Evolutionary conservation across 2,329 filamentous ascomycete species (phyloP).

Genomic region (Colletotrichum tropicicola): DNA sequence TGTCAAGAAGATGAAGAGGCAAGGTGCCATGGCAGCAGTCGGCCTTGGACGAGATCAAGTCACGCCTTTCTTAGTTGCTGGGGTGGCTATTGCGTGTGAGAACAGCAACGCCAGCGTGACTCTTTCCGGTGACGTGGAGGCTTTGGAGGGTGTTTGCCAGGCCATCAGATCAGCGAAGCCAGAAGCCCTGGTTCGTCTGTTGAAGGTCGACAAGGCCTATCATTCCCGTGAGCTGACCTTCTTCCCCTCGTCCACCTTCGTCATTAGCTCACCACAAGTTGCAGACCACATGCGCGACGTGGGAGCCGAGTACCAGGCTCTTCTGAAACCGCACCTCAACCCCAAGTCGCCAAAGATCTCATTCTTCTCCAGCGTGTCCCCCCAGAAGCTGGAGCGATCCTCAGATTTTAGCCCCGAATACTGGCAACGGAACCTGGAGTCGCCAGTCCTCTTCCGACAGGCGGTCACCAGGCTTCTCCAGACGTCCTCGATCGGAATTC

Average conservation of each 20-base stretch:
- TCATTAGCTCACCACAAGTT: neutral
- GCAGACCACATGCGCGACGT: conserved; percentile 26
- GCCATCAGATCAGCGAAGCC: conserved; percentile 34
- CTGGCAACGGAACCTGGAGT: conserved; percentile 31
- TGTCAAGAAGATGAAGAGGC: conserved; percentile 31
- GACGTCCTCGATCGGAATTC: conserved; percentile 32
- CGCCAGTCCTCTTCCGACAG: conserved; percentile 24
- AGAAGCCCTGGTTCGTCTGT: neutral
- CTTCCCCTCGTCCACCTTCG: too few species aligned
- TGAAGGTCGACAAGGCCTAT: conserved; percentile 15
- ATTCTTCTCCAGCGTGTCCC: conserved; percentile 22
- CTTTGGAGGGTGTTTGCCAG: conserved; percentile 35
- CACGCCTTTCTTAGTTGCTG: neutral
- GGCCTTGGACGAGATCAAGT: conserved; percentile 34
- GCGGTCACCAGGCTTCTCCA: conserved; percentile 24
- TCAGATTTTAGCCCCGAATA: conserved; percentile 15
- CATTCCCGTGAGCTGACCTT: neutral
- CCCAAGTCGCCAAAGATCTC: neutral
- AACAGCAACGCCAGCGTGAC: conserved; percentile 37
- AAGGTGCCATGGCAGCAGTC: conserved; percentile 44
- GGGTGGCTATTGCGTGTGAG: conserved; percentile 27
- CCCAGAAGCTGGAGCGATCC: neutral
- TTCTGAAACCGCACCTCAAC: neutral
- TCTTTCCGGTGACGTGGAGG: conserved; percentile 33
- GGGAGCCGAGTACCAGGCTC: conserved; percentile 15